Conservation (phyloP, 352 stramenopile genomes). For the Globisporangium camurandrum region DNA sequence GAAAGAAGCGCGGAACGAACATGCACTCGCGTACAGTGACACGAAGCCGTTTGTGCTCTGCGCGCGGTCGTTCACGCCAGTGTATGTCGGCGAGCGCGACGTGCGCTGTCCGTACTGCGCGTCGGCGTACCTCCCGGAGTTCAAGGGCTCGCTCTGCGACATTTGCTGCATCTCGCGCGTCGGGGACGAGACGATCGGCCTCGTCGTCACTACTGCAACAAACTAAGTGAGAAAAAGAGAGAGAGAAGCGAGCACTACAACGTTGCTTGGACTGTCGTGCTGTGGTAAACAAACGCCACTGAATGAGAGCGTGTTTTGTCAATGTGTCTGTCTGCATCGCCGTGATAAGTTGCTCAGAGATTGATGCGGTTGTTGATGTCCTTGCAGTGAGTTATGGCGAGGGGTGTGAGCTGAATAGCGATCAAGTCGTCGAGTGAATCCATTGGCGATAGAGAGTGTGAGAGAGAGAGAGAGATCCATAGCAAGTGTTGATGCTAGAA, state of each 20-base stretch:
- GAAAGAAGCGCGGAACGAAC: conserved; percentile 97
- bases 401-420: not conserved
- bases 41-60: conserved; percentile 95
- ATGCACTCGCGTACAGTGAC: conserved; percentile 97
- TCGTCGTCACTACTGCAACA: conserved; percentile 78
- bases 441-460: too few relatives aligned
- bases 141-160: conserved; percentile 88
- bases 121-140: conserved; percentile 84
- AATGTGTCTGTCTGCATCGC: too few relatives aligned
- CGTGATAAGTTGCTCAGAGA: too few relatives aligned
- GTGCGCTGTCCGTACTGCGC: conserved; percentile 95
- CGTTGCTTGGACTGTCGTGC: not conserved
- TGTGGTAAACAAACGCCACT: not conserved
- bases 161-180: conserved; percentile 91
- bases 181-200: conserved; percentile 93
- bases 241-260: too few relatives aligned
- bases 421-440: not conserved
- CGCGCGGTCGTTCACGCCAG: conserved; percentile 91
- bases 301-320: too few relatives aligned
- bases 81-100: conserved; percentile 89
- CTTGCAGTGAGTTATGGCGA: not conserved
- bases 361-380: not conserved
- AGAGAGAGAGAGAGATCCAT: too few relatives aligned
- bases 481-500: too few relatives aligned
- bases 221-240: too few relatives aligned